phyloP scores from a whole-genome alignment of 2,329 filamentous ascomycete genomes.

The Calonectria pseudoturangicola region DNA sequence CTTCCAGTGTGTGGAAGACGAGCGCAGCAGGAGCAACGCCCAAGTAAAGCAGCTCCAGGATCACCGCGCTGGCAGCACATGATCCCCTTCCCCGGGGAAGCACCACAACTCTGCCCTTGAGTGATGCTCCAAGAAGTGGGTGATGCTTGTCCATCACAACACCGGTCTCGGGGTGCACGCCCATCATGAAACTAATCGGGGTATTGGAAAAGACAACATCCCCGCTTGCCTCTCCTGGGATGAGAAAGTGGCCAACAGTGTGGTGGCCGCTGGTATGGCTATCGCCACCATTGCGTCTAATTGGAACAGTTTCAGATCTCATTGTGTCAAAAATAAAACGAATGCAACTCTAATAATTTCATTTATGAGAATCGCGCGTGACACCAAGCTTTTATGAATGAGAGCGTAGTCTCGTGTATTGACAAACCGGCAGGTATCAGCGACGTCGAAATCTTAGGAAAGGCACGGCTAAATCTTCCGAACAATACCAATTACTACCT shows the following conservation, averaged over 20 bases:
- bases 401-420: not conserved
- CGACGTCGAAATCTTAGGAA: not conserved
- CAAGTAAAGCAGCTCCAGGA: conserved; percentile 10
- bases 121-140: not conserved
- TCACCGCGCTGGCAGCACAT: conserved; percentile 1
- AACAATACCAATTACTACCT: too few relatives aligned
- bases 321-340: not conserved
- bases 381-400: not conserved
- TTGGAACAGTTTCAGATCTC: conserved; percentile 13
- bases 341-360: not conserved
- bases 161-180: not conserved
- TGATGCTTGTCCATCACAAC: conserved; percentile 11
- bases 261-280: not conserved
- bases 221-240: not conserved
- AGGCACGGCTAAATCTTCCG: not conserved
- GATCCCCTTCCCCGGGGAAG: conserved; percentile 10
- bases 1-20: not conserved
- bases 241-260: not conserved
- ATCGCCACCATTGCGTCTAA: not conserved
- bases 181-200: conserved; percentile 17
- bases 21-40: not conserved
- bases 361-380: not conserved
- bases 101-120: not conserved
- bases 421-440: not conserved
- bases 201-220: conserved; percentile 6